These are phyloP conservation scores for Bidens hawaiensis DNA, from an alignment of 140 eudicot genomes.

Conservation along the genomic window DNA sequence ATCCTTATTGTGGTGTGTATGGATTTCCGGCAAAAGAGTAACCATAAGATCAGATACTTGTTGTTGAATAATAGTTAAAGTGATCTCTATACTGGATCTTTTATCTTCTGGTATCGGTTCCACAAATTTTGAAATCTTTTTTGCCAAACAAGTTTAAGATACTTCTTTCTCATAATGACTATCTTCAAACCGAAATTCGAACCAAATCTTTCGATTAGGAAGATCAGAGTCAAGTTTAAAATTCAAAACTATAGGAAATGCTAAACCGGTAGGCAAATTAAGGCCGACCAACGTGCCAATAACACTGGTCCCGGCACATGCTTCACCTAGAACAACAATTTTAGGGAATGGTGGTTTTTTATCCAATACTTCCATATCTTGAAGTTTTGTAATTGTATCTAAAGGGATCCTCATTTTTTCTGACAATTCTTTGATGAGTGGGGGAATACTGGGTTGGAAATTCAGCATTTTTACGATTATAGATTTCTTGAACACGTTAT, in stretches of 20 bases:
- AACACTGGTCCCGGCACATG: neutral
- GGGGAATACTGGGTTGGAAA: neutral
- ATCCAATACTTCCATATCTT: neutral
- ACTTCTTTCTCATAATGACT: neutral
- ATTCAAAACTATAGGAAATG: neutral
- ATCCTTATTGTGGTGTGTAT: neutral
- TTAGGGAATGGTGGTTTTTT: neutral
- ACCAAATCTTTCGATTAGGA: neutral
- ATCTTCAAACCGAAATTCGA: neutral
- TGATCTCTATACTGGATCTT: neutral
- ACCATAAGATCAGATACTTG: neutral
- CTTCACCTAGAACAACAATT: conserved; percentile 1
- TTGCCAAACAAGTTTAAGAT: neutral
- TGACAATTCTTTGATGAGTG: neutral
- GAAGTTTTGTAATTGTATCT: neutral
- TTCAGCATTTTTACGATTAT: neutral
- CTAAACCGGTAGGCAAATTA: neutral
- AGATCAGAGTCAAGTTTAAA: neutral
- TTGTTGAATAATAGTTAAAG: neutral
- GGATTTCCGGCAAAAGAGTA: neutral
- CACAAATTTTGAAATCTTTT: neutral
- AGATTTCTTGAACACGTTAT: neutral
- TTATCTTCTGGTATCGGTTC: neutral
- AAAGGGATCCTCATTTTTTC: neutral
- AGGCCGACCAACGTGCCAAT: neutral